Percentiles rank a stretch among this genome's conserved stretches.
Evolutionary conservation across 1,139 yeast genomes (phyloP).

Genomic region (Blastobotrys capitulatus): DNA sequence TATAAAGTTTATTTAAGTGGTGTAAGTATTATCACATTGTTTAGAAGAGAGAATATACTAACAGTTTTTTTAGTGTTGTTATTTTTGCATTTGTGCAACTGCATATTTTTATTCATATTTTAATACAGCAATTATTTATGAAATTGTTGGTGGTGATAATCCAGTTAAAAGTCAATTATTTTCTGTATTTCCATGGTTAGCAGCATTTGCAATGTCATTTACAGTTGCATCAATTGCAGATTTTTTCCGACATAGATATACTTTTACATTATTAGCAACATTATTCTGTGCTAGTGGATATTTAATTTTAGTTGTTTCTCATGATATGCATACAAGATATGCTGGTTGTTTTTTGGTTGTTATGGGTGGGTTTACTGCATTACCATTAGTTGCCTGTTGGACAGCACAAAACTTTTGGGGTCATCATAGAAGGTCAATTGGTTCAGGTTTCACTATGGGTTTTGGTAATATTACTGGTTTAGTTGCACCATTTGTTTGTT

Average conservation of each 20-base stretch:
- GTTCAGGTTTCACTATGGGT: constrained; percentile 73
- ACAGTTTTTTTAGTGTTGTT: too few relatives aligned
- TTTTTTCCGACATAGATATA: constrained; percentile 40
- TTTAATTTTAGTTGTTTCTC: constrained; percentile 41
- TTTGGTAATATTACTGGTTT: constrained; percentile 84
- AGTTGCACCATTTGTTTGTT: constrained; percentile 50
- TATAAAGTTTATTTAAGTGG: constrained; percentile 52
- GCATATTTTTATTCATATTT: constrained; percentile 70
- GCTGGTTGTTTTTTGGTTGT: constrained; percentile 69
- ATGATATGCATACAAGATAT: constrained; percentile 42
- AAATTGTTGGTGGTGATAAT: constrained; percentile 50
- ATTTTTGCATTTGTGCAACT: constrained; percentile 59
- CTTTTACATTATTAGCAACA: constrained; percentile 42
- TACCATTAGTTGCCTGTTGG: constrained; percentile 77
- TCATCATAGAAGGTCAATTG: constrained; percentile 63
- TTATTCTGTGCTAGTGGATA: constrained; percentile 50
- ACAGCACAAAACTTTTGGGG: constrained; percentile 63
- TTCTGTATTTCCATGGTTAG: constrained; percentile 70
- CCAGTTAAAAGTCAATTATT: constrained; percentile 60
- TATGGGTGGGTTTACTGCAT: constrained; percentile 59
- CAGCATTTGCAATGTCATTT: constrained; percentile 50
- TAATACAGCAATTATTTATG: constrained; percentile 58
- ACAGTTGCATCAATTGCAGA: constrained; percentile 38
- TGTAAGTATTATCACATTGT: too few relatives aligned
- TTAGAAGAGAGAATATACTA: too few relatives aligned